Evolutionary conservation across 768 basidiomycete genomes (phyloP).

Genomic region (Roridomyces roridus): DNA sequence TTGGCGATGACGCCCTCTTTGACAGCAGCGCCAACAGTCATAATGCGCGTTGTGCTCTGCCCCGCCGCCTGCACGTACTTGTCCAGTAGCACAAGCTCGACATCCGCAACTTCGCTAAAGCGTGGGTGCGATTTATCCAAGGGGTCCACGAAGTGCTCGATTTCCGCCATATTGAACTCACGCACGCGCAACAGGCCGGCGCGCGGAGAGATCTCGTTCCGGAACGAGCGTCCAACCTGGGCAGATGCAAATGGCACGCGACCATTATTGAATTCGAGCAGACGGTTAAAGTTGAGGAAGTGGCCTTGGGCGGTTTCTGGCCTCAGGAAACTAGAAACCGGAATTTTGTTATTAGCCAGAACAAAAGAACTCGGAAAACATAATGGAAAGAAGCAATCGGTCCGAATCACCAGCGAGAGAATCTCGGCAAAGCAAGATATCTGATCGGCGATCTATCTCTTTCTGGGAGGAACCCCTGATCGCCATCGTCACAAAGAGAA

Average conservation of each 20-base stretch:
- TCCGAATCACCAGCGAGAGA: not conserved
- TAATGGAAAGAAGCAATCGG: not conserved
- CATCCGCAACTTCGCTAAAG: conserved; percentile 82
- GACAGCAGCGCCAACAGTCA: conserved; percentile 91
- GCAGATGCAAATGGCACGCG: conserved; percentile 97
- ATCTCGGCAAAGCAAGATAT: not conserved
- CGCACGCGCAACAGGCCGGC: conserved; percentile 96
- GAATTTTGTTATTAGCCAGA: no score
- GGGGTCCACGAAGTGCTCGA: conserved; percentile 98
- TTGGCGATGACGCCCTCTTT: conserved; percentile 88
- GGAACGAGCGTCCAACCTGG: conserved; percentile 94
- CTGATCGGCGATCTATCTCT: conserved; percentile 18
- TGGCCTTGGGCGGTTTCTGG: conserved; percentile 99
- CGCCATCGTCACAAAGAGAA: conserved; percentile 3
- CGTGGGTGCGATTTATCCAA: conserved; percentile 84
- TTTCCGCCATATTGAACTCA: conserved; percentile 99
- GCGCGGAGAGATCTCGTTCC: conserved; percentile 97
- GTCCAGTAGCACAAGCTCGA: conserved; percentile 79
- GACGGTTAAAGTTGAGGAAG: conserved; percentile 96
- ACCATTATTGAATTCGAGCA: conserved; percentile 98
- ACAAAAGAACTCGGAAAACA: not conserved
- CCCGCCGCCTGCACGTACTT: conserved; percentile 85
- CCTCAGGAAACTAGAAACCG: conserved; percentile 84
- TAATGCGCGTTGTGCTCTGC: conserved; percentile 61
- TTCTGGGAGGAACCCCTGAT: not conserved